Evolutionary conservation across 2,329 filamentous ascomycete genomes (phyloP), one percentile per base, ranked within the genome.

Genomic region (Cadophora gregata): DNA sequence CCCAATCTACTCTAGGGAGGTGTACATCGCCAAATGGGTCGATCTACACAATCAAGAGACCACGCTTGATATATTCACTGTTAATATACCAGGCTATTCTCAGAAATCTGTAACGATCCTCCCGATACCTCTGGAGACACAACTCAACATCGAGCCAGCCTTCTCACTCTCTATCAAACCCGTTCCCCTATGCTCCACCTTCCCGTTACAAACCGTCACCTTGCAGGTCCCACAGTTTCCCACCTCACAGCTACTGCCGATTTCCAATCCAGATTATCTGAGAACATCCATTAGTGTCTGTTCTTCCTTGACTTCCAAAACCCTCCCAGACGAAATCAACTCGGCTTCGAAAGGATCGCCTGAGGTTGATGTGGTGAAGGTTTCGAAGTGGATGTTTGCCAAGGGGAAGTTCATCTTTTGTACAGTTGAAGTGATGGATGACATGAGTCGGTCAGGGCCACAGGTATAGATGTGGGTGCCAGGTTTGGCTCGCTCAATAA

Each of bases 291-390:
- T 72, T 19, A 82, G 71, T 5, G 78, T 77, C 33, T 80, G 75
- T 2, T 80, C 76, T 1, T 79, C 76, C 5, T 75, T 78, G 0
- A 83, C 83, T 25, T 81, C 76, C 4, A 90, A 67, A 0, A 78
- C 75, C 25, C 73, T 75, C 9, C 69, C 65, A 1, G 71, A 71
- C 62, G 84, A 83, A 4, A 75, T 74, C 0, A 90, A 79, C 51
- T 85, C 81, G 0, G 79, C 87, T 53, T 86, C 83, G 68, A 90
- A 90, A 0, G 86, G 83, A 69, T 89, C 85, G 0, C 87, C 87
- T 0, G 81, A 81, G 0, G 81, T 78, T 24, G 84, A 81, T 0
- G 84, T 82, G 0, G 78, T 77, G 68, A 90, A 90, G 0, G 84
- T 83, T 75, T 90, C 88, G 66, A 83, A 86, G 74, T 90, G 87